These are phyloP conservation scores for Mucor racemosus DNA, from an alignment of 371 early-diverging fungal species.

Conservation along the genomic window DNA sequence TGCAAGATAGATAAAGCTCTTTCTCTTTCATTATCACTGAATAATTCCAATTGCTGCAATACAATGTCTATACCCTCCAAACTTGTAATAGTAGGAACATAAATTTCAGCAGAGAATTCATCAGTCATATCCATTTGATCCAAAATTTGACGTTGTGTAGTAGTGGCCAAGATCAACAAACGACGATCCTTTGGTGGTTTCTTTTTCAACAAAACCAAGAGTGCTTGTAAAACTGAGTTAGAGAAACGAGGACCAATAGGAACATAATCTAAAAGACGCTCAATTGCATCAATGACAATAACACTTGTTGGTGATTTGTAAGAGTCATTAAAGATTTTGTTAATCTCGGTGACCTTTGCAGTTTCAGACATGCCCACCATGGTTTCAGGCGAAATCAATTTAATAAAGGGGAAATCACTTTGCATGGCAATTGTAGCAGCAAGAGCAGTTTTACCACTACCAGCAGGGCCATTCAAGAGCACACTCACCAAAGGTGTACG, in stretches of 20 bases:
- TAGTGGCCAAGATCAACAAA: slow-evolving; percentile 88
- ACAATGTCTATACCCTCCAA: slow-evolving; percentile 76
- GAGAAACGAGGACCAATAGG: slow-evolving; percentile 99
- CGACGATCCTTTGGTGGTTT: slow-evolving; percentile 87
- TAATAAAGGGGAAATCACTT: slow-evolving; percentile 98
- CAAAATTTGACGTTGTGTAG: slow-evolving; percentile 69
- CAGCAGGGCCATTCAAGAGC: slow-evolving; percentile 87
- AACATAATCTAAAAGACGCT: slow-evolving; percentile 96
- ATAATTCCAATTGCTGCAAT: slow-evolving; percentile 65
- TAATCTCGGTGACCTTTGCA: slow-evolving; percentile 93
- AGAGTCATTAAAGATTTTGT: slow-evolving; percentile 95
- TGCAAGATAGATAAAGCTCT: slow-evolving; percentile 60
- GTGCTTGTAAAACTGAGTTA: slow-evolving; percentile 95
- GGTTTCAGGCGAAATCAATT: slow-evolving; percentile 96
- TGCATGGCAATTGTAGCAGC: slow-evolving; percentile 96
- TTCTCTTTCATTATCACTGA: slow-evolving; percentile 63
- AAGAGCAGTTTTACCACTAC: slow-evolving; percentile 97
- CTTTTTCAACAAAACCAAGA: slow-evolving; percentile 91
- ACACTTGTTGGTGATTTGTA: slow-evolving; percentile 97
- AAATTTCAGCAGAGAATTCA: slow-evolving; percentile 84
- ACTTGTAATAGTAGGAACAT: slow-evolving; percentile 76
- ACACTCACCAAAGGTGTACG: slow-evolving; percentile 90
- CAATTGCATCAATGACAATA: slow-evolving; percentile 98
- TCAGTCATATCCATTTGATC: slow-evolving; percentile 88
- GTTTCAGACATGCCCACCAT: slow-evolving; percentile 97